phyloP scores from a whole-genome alignment of 768 basidiomycete genomes.

The Suillus subalutaceus region DNA sequence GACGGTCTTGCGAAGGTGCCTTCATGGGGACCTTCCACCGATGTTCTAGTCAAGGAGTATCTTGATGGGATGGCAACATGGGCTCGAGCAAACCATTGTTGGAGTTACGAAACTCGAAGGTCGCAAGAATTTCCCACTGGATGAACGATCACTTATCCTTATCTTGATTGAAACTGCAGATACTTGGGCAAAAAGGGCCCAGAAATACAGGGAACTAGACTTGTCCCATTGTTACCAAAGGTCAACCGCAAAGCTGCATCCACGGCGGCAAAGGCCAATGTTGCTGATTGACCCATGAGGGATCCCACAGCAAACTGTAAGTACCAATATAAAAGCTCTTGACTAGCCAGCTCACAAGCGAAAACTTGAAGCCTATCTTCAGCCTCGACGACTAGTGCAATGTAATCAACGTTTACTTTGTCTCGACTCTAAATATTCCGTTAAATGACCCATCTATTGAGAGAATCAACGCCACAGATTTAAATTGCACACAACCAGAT shows the following conservation, averaged over 20 bases:
- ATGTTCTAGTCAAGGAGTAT: slow-evolving; percentile 27
- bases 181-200: slow-evolving; percentile 33
- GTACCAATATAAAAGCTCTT: not conserved
- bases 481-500: too few relatives aligned
- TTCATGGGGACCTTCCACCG: slow-evolving; percentile 28
- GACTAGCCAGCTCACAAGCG: not conserved
- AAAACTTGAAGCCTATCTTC: too few relatives aligned
- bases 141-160: not conserved
- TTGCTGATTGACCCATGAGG: not conserved
- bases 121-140: not conserved
- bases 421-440: too few relatives aligned
- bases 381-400: too few relatives aligned
- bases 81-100: slow-evolving; percentile 29
- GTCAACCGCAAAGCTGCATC: not conserved
- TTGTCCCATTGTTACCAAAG: slow-evolving; percentile 11
- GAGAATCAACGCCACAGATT: too few relatives aligned
- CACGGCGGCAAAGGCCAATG: not conserved
- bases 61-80: slow-evolving; percentile 28
- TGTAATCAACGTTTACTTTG: too few relatives aligned
- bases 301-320: not conserved
- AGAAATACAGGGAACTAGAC: slow-evolving; percentile 24
- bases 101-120: slow-evolving; percentile 32
- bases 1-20: slow-evolving; percentile 26
- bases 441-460: too few relatives aligned
- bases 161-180: slow-evolving; percentile 10